Base-by-base conservation (phyloP, 2,329 filamentous ascomycete species). In the Remersonia thermophila region DNA sequence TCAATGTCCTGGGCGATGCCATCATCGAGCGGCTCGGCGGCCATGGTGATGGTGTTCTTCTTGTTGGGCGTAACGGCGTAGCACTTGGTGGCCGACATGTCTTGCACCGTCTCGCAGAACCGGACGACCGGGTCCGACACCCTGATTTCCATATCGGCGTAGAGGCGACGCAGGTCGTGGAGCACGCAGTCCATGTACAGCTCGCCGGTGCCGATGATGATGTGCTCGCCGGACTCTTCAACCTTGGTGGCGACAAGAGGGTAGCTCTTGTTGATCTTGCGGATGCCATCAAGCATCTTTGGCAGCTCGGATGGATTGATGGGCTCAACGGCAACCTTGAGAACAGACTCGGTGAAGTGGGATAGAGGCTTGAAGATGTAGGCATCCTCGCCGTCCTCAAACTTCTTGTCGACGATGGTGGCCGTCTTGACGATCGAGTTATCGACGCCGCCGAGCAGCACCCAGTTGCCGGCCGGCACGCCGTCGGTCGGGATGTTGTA, bases 141-240 rank as follows among this genome's bases (percentile, higher is more conserved):
- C 62, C 96, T 96, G 62, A 98, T 83, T 57, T 98, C 91, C 91
- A 98, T 98, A 52, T 96, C 89, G 11, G 91, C 87, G 55, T 95
- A 98, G n/a, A 96, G 61, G 28, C 79, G 75, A 36, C 91, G 81
- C 32, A 98, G 69, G 55, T 98, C 91, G 57, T 98, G 91, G 31
- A 98, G 69, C 3, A 98, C 89, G 52, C 91, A 98, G 57, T 98
- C 91, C 87, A 98, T 96, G 64, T 98, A 98, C n/a, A 98, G 68
- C 58, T 98, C 91, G 41, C 91, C 91, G 0, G 91, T 98, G 16
- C 91, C 91, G 4, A 98, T 73, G 32, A 98, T 71, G 46, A 98
- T 80, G 55, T 98, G 91, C 59, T 98, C 91, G 34, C 91, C 91
- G 2, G 86, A 95, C 60, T 98, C 91, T 57, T 98, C 91, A 3